Evolutionary conservation across 2,329 filamentous ascomycete genomes (phyloP).

Genomic region (Colletotrichum sp.): DNA sequence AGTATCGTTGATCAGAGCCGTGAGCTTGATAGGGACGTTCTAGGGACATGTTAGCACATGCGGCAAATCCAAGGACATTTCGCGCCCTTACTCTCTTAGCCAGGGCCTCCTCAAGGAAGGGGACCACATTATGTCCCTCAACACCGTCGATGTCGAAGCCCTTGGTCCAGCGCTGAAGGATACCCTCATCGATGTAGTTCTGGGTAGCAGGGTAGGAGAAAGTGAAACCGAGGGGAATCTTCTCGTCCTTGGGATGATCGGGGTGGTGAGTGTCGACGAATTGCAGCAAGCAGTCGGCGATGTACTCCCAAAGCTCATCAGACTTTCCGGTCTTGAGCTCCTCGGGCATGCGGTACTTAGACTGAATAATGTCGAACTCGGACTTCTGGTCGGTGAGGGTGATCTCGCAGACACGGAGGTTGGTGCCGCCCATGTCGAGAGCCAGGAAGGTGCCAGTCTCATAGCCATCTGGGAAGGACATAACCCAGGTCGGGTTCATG

Average conservation of each 20-base stretch:
- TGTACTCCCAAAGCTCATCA: slow-evolving; percentile 93
- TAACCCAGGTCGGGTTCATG: slow-evolving; percentile 98
- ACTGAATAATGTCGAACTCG: slow-evolving; percentile 93
- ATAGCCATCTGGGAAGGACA: slow-evolving; percentile 84
- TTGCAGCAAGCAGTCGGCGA: slow-evolving; percentile 89
- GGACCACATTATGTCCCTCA: slow-evolving; percentile 88
- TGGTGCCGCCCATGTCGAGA: slow-evolving; percentile 95
- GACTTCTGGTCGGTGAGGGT: slow-evolving; percentile 85
- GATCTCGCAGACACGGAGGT: slow-evolving; percentile 93
- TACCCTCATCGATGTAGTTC: slow-evolving; percentile 89
- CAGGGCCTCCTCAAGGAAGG: slow-evolving; percentile 83
- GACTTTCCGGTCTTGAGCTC: slow-evolving; percentile 85
- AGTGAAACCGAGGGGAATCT: slow-evolving; percentile 87
- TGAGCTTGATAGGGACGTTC: slow-evolving; percentile 90
- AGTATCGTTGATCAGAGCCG: slow-evolving; percentile 95
- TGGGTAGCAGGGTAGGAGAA: slow-evolving; percentile 96
- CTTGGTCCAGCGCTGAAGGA: slow-evolving; percentile 96
- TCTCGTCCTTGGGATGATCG: slow-evolving; percentile 63
- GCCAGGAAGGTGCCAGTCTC: slow-evolving; percentile 89
- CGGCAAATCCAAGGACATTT: background rate
- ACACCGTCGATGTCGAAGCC: slow-evolving; percentile 94
- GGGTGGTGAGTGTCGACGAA: slow-evolving; percentile 89
- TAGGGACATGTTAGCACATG: slow-evolving; percentile 36
- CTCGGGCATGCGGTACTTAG: slow-evolving; percentile 93
- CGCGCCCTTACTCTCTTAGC: slow-evolving; percentile 60